A percentile compares a stretch with the other conserved stretches of the same genome.
Conservation (phyloP, 2,329 filamentous ascomycete genomes). For the Hypoxylon sp. region DNA sequence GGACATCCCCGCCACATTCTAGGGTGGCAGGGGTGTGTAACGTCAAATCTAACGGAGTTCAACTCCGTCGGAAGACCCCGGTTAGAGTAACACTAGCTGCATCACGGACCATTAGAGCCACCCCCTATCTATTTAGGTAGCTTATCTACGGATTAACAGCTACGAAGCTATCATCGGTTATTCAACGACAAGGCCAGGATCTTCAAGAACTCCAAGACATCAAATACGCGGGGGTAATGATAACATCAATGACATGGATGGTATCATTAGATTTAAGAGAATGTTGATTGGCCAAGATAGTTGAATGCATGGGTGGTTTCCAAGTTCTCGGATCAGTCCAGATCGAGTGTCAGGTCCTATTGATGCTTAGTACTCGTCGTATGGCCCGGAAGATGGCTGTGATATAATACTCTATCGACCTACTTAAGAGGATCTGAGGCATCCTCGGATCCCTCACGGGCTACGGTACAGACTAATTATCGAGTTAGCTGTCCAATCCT, state of each 20-base stretch:
- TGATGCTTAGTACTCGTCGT: not conserved
- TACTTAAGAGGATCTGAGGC: not conserved
- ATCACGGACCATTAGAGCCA: not conserved
- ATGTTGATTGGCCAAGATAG: not conserved
- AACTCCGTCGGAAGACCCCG: constrained; percentile 11
- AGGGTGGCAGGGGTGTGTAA: not conserved
- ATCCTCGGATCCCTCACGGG: not conserved
- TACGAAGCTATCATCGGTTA: not conserved
- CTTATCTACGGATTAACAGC: not conserved
- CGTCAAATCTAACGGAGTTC: constrained; percentile 21
- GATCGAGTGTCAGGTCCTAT: not conserved
- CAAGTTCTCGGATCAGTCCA: not conserved
- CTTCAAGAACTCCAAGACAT: not conserved
- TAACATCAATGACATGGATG: not conserved
- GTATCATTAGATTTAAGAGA: not conserved
- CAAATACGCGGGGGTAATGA: not conserved
- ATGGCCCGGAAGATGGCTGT: not conserved
- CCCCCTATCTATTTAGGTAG: not conserved
- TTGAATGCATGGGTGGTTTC: not conserved
- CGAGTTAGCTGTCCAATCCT: not conserved
- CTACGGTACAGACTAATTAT: not conserved
- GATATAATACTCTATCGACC: not conserved
- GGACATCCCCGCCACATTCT: not conserved
- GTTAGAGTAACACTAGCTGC: constrained; percentile 1
- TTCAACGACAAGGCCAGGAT: not conserved